Base-by-base conservation (phyloP, 192 early-diverging fungal species). In the Diversispora eburnea region DNA sequence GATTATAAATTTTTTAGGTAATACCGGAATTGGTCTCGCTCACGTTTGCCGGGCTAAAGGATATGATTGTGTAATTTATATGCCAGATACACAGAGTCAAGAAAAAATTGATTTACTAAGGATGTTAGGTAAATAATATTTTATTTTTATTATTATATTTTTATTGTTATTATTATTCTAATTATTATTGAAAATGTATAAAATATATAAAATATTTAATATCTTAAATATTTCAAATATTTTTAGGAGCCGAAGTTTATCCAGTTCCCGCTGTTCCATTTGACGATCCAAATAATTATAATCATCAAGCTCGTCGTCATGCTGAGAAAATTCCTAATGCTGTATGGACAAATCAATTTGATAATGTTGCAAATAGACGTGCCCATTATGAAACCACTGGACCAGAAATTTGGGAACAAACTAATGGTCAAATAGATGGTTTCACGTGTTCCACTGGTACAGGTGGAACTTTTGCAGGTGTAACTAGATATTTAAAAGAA, bases 341-440 rank as follows among this genome's bases (percentile, higher is more conserved):
- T 13, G 94, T 94, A 22, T 98, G 94, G 94, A 96, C 96, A 8
- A 94, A 98, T 79, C 96, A 98, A 75, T 98, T 98, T 75, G 96
- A 98, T 77, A 97, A 96, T 80, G 83, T 80, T 10, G 94, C 93
- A 48, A 98, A 98, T 78, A 85, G 91, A 25, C 91, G 86, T 61
- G 94, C 96, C 8, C 96, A 98, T 66, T 89, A 94, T 72, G 94
- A 97, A 77, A 97, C 96, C 47, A 98, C 96, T 3, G 96, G 95
- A 0, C 96, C 96, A 1, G 96, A 98, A 78, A 97, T 98, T 76
- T 93, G 89, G 90, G 83, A 83, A 8, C 96, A 98, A 79, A 89
- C 92, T 3, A 80, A 86, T 7, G 91, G 92, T 13, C 81, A 85
- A 13, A 78, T 98, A 1, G 94, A 96, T 80, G 96, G 88, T 10